Conservation (phyloP, 202 grass and related monocot genomes). For the Bolboschoenoplectus hybrid region DNA sequence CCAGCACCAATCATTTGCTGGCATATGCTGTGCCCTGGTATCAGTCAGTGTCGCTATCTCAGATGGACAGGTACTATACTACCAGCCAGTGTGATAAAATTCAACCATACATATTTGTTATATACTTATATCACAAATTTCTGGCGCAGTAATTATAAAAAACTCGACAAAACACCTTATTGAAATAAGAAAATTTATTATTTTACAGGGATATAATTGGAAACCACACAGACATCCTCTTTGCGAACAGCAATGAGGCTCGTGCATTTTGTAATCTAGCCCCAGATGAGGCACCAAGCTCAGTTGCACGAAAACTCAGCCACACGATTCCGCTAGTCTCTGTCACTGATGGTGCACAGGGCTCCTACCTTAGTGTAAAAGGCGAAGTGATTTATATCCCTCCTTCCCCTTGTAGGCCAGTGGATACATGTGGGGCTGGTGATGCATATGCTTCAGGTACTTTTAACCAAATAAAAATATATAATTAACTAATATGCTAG, state of each 20-base stretch:
- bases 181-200: neutral
- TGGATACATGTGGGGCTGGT: constrained; percentile 86
- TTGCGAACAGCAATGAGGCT: constrained; percentile 81
- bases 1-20: neutral
- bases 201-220: constrained; percentile 78
- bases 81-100: neutral
- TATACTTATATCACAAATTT: neutral
- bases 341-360: constrained; percentile 67
- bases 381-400: constrained; percentile 89
- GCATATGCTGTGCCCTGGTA: neutral
- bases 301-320: constrained; percentile 69
- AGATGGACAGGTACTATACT: neutral
- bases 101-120: neutral
- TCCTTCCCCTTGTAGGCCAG: constrained; percentile 58
- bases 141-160: neutral
- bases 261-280: constrained; percentile 62
- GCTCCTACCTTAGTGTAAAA: constrained; percentile 84
- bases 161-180: neutral
- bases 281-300: constrained; percentile 58
- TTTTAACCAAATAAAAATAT: neutral
- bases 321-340: constrained; percentile 78
- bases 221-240: constrained; percentile 85
- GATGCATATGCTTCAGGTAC: constrained; percentile 79
- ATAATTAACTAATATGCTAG: neutral
- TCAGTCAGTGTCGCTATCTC: neutral